Evolutionary conservation across 768 basidiomycete genomes (phyloP), one percentile per base, ranked within the genome.

Genomic region (Cystofilobasidium macerans): DNA sequence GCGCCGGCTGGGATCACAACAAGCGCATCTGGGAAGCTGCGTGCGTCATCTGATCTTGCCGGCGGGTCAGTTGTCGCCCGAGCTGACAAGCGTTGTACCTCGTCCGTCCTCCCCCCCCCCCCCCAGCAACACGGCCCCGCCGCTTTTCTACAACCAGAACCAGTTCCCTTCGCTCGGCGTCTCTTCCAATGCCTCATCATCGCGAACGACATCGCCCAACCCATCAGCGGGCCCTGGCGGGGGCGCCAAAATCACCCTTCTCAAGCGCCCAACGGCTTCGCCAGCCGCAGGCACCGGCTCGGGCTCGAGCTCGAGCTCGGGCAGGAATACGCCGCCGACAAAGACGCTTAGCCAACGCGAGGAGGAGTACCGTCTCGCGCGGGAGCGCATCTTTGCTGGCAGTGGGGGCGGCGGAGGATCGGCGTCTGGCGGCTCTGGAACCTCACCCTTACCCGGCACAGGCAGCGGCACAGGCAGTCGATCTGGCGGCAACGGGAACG

Each of bases 1-100:
- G 26, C 11, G 14, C 56, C 9, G 64, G 57, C 22, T 65, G 64
- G 64, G 64, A 65, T 16, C 43, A 58, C 35, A 65, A 65, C 32
- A 65, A 45, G 22, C 43, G 64, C n/a, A 65, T 65, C 32, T 65
- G 64, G 64, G 36, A 57, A 26, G 57, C 54, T 36, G 64, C 64
- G 64, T 65, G 33, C 33, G 63, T 45, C 51, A 1, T 51, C 26
- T 13, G 35, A 48, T 33, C 32, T 22, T 26, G n/a, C n/a, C n/a
- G n/a, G n/a, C n/a, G n/a, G n/a, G n/a, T n/a, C 64, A 32, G 3
- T 42, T 30, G 38, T 30, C 30, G 22, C 51, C 5, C 16, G 11
- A 11, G 8, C 26, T 6, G 13, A 4, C 13, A 14, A 1, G 9
- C 5, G 24, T 32, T 28, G 48, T 53, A 53, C 7, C 18, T 43